Percentiles rank a stretch among this genome's conserved stretches.
Evolutionary conservation across 305 asterid genomes (phyloP).

Genomic region (Rubia tinctorum): DNA sequence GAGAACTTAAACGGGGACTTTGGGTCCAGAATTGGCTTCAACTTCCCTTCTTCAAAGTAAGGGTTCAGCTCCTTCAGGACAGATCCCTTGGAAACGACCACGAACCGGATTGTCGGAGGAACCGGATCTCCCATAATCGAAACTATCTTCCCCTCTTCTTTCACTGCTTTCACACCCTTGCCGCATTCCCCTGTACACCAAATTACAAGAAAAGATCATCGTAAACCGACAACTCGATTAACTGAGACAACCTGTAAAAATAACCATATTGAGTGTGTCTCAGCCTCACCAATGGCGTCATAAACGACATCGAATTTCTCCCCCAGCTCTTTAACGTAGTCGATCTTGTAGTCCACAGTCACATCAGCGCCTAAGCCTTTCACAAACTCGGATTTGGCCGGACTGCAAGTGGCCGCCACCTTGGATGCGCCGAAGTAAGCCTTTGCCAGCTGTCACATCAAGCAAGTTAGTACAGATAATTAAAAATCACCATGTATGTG

Average conservation of each 20-base stretch:
- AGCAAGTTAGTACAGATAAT: background rate
- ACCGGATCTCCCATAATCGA: conserved; percentile 72
- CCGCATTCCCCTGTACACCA: conserved; percentile 62
- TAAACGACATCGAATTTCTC: conserved; percentile 77
- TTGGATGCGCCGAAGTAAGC: conserved; percentile 84
- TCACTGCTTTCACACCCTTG: conserved; percentile 70
- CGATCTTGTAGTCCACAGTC: conserved; percentile 80
- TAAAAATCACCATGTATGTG: background rate
- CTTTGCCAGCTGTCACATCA: conserved; percentile 62
- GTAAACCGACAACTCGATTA: no score
- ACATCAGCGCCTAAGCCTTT: conserved; percentile 79
- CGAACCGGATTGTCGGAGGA: conserved; percentile 80
- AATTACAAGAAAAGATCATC: background rate
- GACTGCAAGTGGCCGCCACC: conserved; percentile 83
- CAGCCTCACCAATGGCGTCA: conserved; percentile 72
- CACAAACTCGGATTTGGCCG: conserved; percentile 55
- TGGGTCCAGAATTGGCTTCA: conserved; percentile 69
- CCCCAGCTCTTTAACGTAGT: conserved; percentile 58
- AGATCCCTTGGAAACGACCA: conserved; percentile 68
- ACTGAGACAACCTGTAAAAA: no score
- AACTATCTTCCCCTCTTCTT: conserved; percentile 89
- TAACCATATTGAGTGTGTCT: no score
- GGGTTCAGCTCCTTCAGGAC: conserved; percentile 70
- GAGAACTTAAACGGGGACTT: conserved; percentile 72
- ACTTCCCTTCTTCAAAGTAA: conserved; percentile 62